Evolutionary conservation across 805 yeast genomes (phyloP).

Genomic region (Saccharomyces eubayanus): DNA sequence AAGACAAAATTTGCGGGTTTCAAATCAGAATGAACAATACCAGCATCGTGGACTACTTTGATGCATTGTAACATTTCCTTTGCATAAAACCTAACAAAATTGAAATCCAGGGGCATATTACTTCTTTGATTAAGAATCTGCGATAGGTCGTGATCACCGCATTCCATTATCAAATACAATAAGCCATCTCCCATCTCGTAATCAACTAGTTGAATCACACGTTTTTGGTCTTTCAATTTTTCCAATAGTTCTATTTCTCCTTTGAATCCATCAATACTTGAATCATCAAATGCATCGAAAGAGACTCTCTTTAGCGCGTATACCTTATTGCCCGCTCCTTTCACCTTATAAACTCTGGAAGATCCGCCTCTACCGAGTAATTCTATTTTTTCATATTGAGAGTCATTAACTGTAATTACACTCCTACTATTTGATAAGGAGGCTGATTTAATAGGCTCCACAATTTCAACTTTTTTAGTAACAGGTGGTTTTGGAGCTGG

Average conservation of each 20-base stretch:
- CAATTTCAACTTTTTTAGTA: constrained; percentile 7
- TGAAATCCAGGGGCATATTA: constrained; percentile 48
- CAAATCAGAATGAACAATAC: constrained; percentile 76
- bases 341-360: constrained; percentile 80
- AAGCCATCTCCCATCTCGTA: constrained; percentile 58
- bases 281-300: constrained; percentile 71
- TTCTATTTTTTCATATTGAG: constrained; percentile 65
- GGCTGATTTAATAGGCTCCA: constrained; percentile 3
- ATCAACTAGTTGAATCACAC: constrained; percentile 76
- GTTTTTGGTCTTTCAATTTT: constrained; percentile 46
- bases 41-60: constrained; percentile 76
- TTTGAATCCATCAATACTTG: constrained; percentile 68
- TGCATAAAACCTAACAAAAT: constrained; percentile 73
- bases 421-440: constrained; percentile 3
- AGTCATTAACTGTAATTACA: constrained; percentile 44
- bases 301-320: constrained; percentile 78
- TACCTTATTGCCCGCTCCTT: constrained; percentile 43
- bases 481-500: constrained; percentile 7
- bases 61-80: constrained; percentile 76
- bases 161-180: constrained; percentile 78
- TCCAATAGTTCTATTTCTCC: constrained; percentile 78
- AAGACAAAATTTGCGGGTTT: constrained; percentile 66
- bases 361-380: constrained; percentile 87
- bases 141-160: constrained; percentile 87
- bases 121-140: constrained; percentile 59